Percentiles rank a stretch among this genome's conserved stretches.
Evolutionary conservation across 164 flowering plant genomes (phyloP).

Genomic region (Magnolia kwangsiensis): DNA sequence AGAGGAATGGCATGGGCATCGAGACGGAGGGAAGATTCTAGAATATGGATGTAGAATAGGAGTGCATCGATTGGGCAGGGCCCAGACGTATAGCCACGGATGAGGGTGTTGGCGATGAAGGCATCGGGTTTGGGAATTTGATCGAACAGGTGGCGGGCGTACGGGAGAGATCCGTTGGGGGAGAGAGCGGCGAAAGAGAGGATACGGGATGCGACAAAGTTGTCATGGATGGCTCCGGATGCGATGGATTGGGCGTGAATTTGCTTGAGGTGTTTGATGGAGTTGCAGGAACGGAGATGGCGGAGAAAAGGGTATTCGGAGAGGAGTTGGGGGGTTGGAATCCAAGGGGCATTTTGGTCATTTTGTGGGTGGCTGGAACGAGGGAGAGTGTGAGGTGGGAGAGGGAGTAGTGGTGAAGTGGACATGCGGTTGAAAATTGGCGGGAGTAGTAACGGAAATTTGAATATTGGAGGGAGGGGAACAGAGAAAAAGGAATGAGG

Average conservation of each 20-base stretch:
- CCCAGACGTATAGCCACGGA: constrained; percentile 22
- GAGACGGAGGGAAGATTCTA: constrained; percentile 15
- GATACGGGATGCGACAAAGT: constrained; percentile 29
- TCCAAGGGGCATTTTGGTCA: constrained; percentile 20
- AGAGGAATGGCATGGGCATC: constrained; percentile 23
- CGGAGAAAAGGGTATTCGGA: constrained; percentile 23
- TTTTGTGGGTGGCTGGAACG: not conserved
- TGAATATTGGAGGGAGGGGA: not conserved
- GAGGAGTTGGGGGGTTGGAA: constrained; percentile 23
- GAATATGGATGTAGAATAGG: constrained; percentile 17
- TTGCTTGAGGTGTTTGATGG: constrained; percentile 28
- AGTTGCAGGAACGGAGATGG: constrained; percentile 27
- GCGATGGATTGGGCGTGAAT: constrained; percentile 35
- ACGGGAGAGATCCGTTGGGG: constrained; percentile 24
- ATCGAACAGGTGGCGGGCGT: constrained; percentile 24
- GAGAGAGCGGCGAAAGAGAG: constrained; percentile 33
- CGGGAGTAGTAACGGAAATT: constrained; percentile 3
- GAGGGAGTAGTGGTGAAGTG: not conserved
- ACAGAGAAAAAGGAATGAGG: no score
- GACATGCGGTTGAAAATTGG: constrained; percentile 5
- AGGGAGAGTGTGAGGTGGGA: constrained; percentile 1
- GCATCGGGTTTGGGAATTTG: constrained; percentile 22
- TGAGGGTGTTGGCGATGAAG: constrained; percentile 24
- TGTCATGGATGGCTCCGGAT: constrained; percentile 21
- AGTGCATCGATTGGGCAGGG: constrained; percentile 19